Base-by-base conservation (phyloP, 768 basidiomycete species). In the Amanita polypyramis region DNA sequence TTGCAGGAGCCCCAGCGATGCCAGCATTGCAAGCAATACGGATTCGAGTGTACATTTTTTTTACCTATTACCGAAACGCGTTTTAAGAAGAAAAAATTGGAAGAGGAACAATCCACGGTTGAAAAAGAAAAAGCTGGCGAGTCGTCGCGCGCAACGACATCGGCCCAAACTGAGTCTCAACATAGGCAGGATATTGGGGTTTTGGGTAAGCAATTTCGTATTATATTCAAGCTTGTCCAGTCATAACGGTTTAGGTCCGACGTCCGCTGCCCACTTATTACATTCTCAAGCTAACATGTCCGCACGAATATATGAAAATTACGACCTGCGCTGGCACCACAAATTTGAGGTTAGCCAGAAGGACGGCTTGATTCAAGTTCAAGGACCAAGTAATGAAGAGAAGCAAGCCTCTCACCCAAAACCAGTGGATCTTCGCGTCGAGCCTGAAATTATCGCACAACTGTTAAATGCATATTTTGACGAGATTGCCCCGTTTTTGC, bases 11-110 rank as follows among this genome's bases (percentile, higher is more conserved):
- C 87, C 0, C 81, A 86, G 14, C 59, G 86, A 42, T 97, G 93
- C 60, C 86, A 92, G 56, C 94, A 97, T 63, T 98, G 95, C 75
- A 88, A 90, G 59, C 89, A 92, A 60, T 91, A 92, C 58, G 76
- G 79, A 37, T 89, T 93, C 55, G 91, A 95, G 54, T 96, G 95
- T 63, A 96, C 94, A 4, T 96, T 94, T 68, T 95, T 96, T 72
- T 79, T 98, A 10, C 96, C 96, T 34, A 99, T 99, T 56, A 91
- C 95, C 8, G 96, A 98, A 65, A 99, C 96, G 0, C 83, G 96
- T 15, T 99, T 97, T 76, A 97, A 97, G 70, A 96, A 96, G 72
- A 92, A 92, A 69, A 85, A 86, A 55, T 50, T 81, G 37, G 86
- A 92, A 57, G 82, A 88, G 56, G 85, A 85, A 44, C 65, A 69